Evolutionary conservation across 805 yeast species (phyloP).

Genomic region (Vanderwaltozyma polyspora): DNA sequence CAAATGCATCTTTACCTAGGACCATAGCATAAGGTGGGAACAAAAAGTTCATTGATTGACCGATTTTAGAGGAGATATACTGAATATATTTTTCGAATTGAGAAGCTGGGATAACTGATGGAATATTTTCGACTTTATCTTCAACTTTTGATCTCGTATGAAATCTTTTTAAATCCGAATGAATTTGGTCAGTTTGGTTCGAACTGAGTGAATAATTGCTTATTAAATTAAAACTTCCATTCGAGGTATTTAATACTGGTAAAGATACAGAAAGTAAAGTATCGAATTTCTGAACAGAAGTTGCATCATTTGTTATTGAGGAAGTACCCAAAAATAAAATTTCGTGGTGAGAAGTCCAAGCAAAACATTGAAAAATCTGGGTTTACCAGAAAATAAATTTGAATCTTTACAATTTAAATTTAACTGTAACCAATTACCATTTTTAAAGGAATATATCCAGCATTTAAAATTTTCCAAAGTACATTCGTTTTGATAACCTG

Average conservation of each 20-base stretch:
- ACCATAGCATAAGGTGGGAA: conserved; percentile 73
- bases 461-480: not conserved
- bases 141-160: not conserved
- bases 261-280: not conserved
- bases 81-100: conserved; percentile 60
- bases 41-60: conserved; percentile 23
- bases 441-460: no score
- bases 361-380: no score
- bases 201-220: no score
- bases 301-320: no score
- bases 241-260: not conserved
- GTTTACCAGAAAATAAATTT: no score
- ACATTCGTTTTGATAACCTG: not conserved
- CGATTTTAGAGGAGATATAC: conserved; percentile 32
- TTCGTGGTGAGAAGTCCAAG: conserved; percentile 75
- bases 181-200: no score
- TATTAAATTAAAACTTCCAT: not conserved
- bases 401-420: conserved; percentile 1
- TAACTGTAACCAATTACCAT: no score
- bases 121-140: conserved; percentile 3
- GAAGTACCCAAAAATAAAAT: conserved; percentile 46
- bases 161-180: conserved; percentile 3
- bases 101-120: conserved; percentile 11
- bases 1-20: conserved; percentile 62
- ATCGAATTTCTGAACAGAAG: not conserved